Evolutionary conservation across 2,329 filamentous ascomycete genomes (phyloP), one percentile per base, ranked within the genome.

Genomic region (Leptographium galeiforme): DNA sequence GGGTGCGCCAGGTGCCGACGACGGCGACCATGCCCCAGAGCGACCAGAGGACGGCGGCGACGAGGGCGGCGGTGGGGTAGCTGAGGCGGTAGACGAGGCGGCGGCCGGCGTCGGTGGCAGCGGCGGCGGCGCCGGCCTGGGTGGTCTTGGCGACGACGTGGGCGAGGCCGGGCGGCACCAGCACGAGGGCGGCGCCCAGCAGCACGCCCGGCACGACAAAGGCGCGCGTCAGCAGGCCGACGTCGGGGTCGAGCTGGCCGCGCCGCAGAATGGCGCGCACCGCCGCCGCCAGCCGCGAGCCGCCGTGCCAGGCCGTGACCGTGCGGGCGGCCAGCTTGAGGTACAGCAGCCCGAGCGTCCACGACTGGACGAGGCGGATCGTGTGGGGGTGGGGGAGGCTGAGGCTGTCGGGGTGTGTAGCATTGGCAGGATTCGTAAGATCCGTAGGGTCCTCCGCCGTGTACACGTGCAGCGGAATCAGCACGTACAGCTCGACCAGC

Each of bases 261-360:
- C 80, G 77, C 2, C 79, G 81, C 54, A 89, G 74, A 16, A 95
- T 81, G 2, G 82, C 84, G 2, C 81, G 79, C 16, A 95, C 78
- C 0, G 89, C 88, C 50, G 81, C 75, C 0, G 89, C 85, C 1
- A 86, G 78, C 5, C 87, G 83, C 11, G 84, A 85, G 11, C 81
- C 76, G 10, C 81, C 79, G 57, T 88, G 77, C 62, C 84, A 77
- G 13, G 85, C 72, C 25, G 84, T 74, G 32, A 89, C 74, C 61
- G 89, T 70, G 41, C 85, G 83, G 16, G 81, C 77, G 0, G 79
- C 79, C 61, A 97, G 81, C 58, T 95, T 90, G 34, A 94, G 77
- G 66, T 95, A 96, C 4, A 98, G 76, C 25, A 98, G 78, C 6
- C 93, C 93, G 1, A 98, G 74, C 0, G 90, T 95, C 89, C 91